Evolutionary conservation across 768 basidiomycete genomes (phyloP).

Genomic region (Mycena latifolia): DNA sequence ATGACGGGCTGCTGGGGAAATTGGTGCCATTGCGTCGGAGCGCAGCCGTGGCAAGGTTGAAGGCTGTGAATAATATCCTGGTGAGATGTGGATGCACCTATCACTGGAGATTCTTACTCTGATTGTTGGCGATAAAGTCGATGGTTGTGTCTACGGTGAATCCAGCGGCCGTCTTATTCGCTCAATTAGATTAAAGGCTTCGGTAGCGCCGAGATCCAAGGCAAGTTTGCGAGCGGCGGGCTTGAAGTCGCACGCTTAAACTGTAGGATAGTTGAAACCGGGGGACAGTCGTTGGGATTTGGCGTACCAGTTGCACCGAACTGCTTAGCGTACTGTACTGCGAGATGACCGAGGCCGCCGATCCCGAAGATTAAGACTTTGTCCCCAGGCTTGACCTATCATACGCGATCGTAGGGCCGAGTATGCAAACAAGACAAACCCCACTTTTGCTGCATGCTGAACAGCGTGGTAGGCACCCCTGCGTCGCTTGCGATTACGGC

Average conservation of each 20-base stretch:
- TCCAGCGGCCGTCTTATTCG: slow-evolving; percentile 17
- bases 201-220: slow-evolving; percentile 36
- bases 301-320: slow-evolving; percentile 41
- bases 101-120: slow-evolving; percentile 40
- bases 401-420: neutral
- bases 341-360: slow-evolving; percentile 35
- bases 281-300: neutral
- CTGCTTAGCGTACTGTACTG: slow-evolving; percentile 38
- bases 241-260: slow-evolving; percentile 40
- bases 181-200: slow-evolving; percentile 36
- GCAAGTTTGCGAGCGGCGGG: slow-evolving; percentile 39
- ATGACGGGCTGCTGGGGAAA: slow-evolving; percentile 10
- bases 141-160: slow-evolving; percentile 40
- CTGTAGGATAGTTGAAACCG: slow-evolving; percentile 10
- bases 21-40: slow-evolving; percentile 29
- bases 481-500: slow-evolving; percentile 36
- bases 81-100: neutral
- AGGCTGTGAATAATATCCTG: slow-evolving; percentile 8
- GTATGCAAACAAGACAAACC: neutral
- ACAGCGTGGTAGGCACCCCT: slow-evolving; percentile 34
- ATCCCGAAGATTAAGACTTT: slow-evolving; percentile 37
- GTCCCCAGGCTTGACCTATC: slow-evolving; percentile 32
- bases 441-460: slow-evolving; percentile 26
- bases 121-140: slow-evolving; percentile 38
- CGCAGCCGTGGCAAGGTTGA: slow-evolving; percentile 29